Evolutionary conservation across 805 yeast genomes (phyloP), one percentile per base, ranked within the genome.

Genomic region (Tetrapisispora iriomotensis): DNA sequence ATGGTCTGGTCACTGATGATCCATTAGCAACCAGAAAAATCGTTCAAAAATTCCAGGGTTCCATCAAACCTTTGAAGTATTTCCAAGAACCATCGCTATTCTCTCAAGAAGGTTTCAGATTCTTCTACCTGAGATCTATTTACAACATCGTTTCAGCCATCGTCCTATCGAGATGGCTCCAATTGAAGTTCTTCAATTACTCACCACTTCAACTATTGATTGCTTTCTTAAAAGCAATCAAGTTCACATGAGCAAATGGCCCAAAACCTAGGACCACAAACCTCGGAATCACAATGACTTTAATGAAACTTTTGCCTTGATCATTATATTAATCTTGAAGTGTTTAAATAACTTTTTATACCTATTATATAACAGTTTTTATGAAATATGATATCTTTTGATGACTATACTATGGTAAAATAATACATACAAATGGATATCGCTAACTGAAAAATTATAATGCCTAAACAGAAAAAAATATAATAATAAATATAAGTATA

Each of bases 1-100:
- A 44, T 26, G 64, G 62, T 28, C 45, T 51, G n/a, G 51, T 59
- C 8, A 55, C 61, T 2, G 64, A 59, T 42, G 49, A 54, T 36
- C 62, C 62, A 17, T 29, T 43, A 2, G 38, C 40, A 20, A 47
- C 60, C 8, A 46, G 50, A 18, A 36, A 43, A 20, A 31, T 51
- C 18, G 35, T 45, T 17, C 29, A 29, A n/a, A 34, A 33, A 2
- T 9, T n/a, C 2, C 18, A 19, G 22, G 19, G 25, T 13, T 14
- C 19, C 6, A 33, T 33, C 5, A 33, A 23, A 15, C 36, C 36
- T 15, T 40, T 39, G 2, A 36, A 35, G n/a, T 34, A 38, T 10
- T 50, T 51, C 27, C 29, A 26, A 2, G 29, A 36, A 7, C 60
- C 61, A n/a, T 25, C 33, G 3, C 40, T 44, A 36, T 34, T 30